Evolutionary conservation across 2,329 filamentous ascomycete species (phyloP), one percentile per base, ranked within the genome.

Genomic region (Teratosphaeria destructans): DNA sequence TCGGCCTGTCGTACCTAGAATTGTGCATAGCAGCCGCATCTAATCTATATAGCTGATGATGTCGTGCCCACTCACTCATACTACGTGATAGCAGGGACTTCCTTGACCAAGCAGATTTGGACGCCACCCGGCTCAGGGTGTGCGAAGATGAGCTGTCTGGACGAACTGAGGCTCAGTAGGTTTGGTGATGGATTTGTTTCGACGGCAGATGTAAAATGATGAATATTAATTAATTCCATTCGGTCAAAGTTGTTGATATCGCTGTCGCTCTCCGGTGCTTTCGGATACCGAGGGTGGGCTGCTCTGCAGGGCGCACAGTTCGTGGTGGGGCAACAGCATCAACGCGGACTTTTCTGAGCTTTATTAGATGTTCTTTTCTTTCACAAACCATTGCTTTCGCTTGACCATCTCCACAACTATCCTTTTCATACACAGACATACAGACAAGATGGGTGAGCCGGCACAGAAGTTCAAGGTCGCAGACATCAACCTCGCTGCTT

Each of bases 401-500:
- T 49, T 19, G 23, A 4, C 8, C 43, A 49, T 32, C 8, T 11
- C 23, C n/a, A 23, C 43, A 49, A 49, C 43, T 8, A 23, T 49
- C 8, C 43, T 19, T 6, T 10, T n/a, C 19, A 23, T 23, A 19
- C 54, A 23, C 32, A 39, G 11, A 56, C 32, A 56, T 23, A 54
- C 32, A 39, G 49, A 53, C 74, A 81, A 66, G 64, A 85, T 85
- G 83, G 76, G 52, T 55, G 57, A 59, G 73, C 91, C 91, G 80
- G 91, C 91, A 75, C 81, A 87, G 79, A 93, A 89, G 80, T 95
- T 90, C 88, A 96, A 96, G 89, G 93, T 99, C 81, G 91, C 93
- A 75, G 94, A 97, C 85, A 89, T 97, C 77, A 82, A 88, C 76
- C 87, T 97, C 76, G 93, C 94, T 75, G 94, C 94, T 79, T 97